Base-by-base conservation (phyloP, 768 basidiomycete species). In the Hericium rajendrae region DNA sequence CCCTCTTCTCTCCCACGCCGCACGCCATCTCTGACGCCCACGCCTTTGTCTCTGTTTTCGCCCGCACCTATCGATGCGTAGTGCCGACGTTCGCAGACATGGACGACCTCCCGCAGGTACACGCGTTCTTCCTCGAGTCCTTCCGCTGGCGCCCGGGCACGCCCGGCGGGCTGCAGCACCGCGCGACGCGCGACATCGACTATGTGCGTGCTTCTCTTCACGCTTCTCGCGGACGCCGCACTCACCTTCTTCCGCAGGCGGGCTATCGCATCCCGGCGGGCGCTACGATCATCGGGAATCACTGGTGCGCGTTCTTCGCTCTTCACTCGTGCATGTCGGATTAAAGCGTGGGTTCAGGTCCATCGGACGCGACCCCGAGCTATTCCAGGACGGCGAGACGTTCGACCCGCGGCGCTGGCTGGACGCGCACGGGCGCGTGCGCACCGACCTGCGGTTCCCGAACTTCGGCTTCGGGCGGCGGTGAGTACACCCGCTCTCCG, bases 121-220 rank as follows among this genome's bases (percentile, higher is more conserved):
- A 69, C 11, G 76, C 76, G 0, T 77, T 74, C 60, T 67, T 72
- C 52, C 69, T 72, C 10, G 77, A 78, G 58, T 65, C 67, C 26
- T 71, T 70, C 54, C 67, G 76, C 6, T 76, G 76, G 76, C 64
- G 76, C 28, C 74, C 75, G 9, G 70, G 74, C 12, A 69, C 68
- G 0, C 66, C 70, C 3, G 61, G 67, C 51, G 74, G 74, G 62
- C 24, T 48, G 60, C 58, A 64, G 3, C 86, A 89, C 60, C 78
- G 78, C 48, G 79, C 85, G 1, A 81, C 79, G 1, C 78, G 78
- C 56, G 85, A 88, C 53, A 78, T 89, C 32, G 65, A 79, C 24
- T 88, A 82, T 75, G 83, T 83, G 39, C 16, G 65, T 52, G 2
- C 38, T 51, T 51, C 28, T 26, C 2, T 26, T 26, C 16, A 5